phyloP scores from a whole-genome alignment of 2,329 filamentous ascomycete species.

The Microcyclospora tardicrescens region DNA sequence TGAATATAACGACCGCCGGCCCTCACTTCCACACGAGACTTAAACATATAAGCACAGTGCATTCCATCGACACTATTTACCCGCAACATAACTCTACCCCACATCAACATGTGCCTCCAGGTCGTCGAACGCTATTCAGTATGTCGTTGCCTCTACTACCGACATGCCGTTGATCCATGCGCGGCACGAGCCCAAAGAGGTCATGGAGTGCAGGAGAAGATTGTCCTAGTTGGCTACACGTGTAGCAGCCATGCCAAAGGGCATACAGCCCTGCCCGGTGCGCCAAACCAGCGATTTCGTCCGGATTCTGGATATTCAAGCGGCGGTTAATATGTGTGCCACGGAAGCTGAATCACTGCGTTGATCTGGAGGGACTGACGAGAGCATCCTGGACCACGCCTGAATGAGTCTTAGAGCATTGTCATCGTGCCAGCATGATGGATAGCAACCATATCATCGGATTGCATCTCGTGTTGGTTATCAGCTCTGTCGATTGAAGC shows the following conservation, averaged over 20 bases:
- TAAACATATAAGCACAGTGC: no score
- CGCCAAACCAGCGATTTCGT: constrained; percentile 1
- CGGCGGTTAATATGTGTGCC: not conserved
- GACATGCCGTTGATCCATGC: constrained; percentile 76
- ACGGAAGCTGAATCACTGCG: not conserved
- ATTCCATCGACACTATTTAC: no score
- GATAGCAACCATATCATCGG: no score
- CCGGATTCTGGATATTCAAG: not conserved
- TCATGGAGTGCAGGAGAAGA: constrained; percentile 59
- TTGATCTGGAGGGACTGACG: no score
- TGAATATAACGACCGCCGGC: no score
- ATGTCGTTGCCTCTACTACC: constrained; percentile 78
- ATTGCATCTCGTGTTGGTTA: no score
- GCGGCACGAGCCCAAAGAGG: constrained; percentile 59
- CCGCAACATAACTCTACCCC: no score
- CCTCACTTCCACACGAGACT: no score
- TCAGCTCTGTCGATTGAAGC: no score
- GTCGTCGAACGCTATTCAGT: constrained; percentile 74
- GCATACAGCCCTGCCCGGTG: constrained; percentile 3
- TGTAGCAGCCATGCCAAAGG: constrained; percentile 34
- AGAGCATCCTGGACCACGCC: no score
- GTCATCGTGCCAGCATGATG: no score
- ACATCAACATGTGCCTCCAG: constrained; percentile 63
- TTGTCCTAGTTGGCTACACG: constrained; percentile 69
- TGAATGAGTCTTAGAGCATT: no score